phyloP scores from a whole-genome alignment of 2,329 filamentous ascomycete genomes.

The Reticulascus tulasneorum region DNA sequence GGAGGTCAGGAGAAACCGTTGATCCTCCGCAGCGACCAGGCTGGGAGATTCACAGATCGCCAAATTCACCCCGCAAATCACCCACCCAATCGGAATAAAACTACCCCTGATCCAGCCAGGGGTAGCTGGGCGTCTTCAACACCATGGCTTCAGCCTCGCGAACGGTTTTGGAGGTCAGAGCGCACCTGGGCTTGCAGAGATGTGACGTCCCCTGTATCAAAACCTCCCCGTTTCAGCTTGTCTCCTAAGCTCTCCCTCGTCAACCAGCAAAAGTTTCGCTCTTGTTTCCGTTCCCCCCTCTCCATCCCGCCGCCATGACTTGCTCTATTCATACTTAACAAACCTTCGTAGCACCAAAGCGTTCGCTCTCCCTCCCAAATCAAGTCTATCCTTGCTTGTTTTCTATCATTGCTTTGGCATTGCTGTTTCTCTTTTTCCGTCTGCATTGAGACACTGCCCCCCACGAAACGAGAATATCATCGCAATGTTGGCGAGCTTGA shows the following conservation, averaged over 20 bases:
- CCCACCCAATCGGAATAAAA: slow-evolving; percentile 3
- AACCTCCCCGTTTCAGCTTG: slow-evolving; percentile 15
- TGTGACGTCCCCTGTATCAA: slow-evolving; percentile 26
- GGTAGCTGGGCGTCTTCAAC: not conserved
- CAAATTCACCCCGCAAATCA: not conserved
- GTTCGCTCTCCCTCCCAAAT: not conserved
- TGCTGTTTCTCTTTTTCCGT: no score
- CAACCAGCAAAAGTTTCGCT: no score
- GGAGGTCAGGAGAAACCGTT: no score
- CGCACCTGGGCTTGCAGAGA: slow-evolving; percentile 10
- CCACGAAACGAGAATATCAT: slow-evolving; percentile 3
- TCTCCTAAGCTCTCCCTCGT: slow-evolving; percentile 6
- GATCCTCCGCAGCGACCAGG: not conserved
- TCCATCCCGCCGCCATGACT: slow-evolving; percentile 2
- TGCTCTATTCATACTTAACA: slow-evolving; percentile 7
- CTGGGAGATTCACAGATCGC: not conserved
- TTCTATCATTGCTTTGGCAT: not conserved
- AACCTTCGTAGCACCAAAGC: not conserved
- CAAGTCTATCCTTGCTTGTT: not conserved
- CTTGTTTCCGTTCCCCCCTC: not conserved
- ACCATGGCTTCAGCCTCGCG: slow-evolving; percentile 8
- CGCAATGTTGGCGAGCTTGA: slow-evolving; percentile 52
- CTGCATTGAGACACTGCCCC: not conserved
- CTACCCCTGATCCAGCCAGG: not conserved
- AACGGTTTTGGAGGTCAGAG: slow-evolving; percentile 5